Conservation (phyloP, 2,329 filamentous ascomycete species). For the Fusarium sp. region DNA sequence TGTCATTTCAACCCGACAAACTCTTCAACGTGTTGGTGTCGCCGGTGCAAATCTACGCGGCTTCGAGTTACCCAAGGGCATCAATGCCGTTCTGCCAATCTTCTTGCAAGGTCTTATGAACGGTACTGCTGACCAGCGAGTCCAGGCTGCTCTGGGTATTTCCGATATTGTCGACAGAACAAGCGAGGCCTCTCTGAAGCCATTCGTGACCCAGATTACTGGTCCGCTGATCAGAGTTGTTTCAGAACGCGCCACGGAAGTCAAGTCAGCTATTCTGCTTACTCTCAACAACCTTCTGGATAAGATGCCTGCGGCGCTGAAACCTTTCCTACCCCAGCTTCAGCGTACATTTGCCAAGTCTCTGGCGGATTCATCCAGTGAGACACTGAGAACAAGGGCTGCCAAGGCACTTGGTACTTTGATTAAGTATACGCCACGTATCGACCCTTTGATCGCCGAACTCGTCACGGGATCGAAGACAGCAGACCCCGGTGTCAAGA, state of each 20-base stretch:
- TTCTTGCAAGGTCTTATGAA: conserved; percentile 99
- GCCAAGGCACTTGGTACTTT: conserved; percentile 94
- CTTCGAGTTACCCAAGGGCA: conserved; percentile 94
- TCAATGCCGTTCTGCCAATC: conserved; percentile 94
- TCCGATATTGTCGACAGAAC: conserved; percentile 96
- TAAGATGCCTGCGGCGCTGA: conserved; percentile 95
- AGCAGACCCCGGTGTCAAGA: conserved; percentile 83
- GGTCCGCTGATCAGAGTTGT: conserved; percentile 98
- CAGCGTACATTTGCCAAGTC: conserved; percentile 98
- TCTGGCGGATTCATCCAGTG: conserved; percentile 91
- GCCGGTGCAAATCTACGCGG: conserved; percentile 86
- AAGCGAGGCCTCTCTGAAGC: conserved; percentile 86
- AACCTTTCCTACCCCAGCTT: conserved; percentile 95
- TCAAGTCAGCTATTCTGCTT: conserved; percentile 93
- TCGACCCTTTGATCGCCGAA: conserved; percentile 93
- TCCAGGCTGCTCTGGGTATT: conserved; percentile 90
- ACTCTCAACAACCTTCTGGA: conserved; percentile 95
- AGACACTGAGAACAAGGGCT: conserved; percentile 85
- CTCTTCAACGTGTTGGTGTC: conserved; percentile 88
- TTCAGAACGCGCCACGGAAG: conserved; percentile 93
- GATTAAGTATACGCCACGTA: conserved; percentile 94
- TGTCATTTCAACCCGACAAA: conserved; percentile 86
- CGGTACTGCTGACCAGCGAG: conserved; percentile 90
- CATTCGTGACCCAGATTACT: conserved; percentile 97
- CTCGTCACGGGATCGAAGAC: conserved; percentile 97